Evolutionary conservation across 2,329 filamentous ascomycete species (phyloP).

Genomic region (Ceratocystis eucalypticola): DNA sequence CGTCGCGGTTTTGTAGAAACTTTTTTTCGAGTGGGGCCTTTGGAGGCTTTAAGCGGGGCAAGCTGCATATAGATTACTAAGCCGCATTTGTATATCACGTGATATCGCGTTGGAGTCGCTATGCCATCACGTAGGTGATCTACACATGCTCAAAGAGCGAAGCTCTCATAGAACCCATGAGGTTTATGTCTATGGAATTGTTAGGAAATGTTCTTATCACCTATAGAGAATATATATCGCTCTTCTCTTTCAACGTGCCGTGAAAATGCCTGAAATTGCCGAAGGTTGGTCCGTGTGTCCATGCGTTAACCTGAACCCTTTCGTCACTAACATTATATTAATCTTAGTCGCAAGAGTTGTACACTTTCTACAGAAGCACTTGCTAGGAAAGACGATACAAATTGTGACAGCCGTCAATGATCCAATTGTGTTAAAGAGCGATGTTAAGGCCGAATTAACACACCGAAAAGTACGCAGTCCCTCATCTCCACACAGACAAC

Average conservation of each 20-base stretch:
- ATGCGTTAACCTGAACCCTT: constrained; percentile 3
- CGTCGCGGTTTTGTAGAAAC: constrained; percentile 10
- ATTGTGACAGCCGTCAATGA: constrained; percentile 64
- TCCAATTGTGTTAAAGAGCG: constrained; percentile 73
- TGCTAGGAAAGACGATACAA: constrained; percentile 70
- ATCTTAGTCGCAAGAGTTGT: constrained; percentile 63
- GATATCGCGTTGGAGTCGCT: constrained; percentile 21
- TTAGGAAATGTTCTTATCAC: no score
- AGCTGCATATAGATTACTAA: not conserved
- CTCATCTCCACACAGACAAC: not conserved
- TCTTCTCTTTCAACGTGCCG: no score
- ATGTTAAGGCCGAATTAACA: constrained; percentile 50
- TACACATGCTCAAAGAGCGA: not conserved
- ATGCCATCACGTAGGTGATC: not conserved
- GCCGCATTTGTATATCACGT: constrained; percentile 22
- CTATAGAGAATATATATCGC: no score
- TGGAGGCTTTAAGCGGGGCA: not conserved
- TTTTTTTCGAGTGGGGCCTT: constrained; percentile 18
- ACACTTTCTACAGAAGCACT: constrained; percentile 66
- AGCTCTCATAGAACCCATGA: no score
- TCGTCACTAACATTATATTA: not conserved
- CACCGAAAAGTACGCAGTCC: constrained; percentile 1
- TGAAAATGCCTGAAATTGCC: constrained; percentile 47
- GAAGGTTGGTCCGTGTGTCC: constrained; percentile 32
- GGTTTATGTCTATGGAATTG: no score